These are phyloP conservation scores for Rugonectria rugulosa DNA, from an alignment of 2,329 filamentous ascomycete species.

Conservation along the genomic window DNA sequence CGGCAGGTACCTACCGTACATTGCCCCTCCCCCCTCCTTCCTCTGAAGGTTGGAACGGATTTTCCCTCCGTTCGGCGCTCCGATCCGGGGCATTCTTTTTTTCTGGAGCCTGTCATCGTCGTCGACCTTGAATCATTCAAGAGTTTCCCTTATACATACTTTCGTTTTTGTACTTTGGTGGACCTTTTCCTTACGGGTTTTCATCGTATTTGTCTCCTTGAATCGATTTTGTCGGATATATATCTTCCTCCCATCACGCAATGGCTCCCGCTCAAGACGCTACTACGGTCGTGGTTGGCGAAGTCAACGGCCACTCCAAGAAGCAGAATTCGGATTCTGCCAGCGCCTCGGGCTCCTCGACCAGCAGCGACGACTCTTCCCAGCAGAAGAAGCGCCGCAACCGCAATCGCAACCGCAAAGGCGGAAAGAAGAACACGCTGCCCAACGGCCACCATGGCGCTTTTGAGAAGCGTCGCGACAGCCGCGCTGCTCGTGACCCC, in stretches of 20 bases:
- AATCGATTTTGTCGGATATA: background rate
- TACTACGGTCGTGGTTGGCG: background rate
- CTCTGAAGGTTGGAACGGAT: background rate
- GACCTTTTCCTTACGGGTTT: conserved; percentile 9
- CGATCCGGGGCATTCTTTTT: conserved; percentile 31
- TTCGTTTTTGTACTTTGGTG: background rate
- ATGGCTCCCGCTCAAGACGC: conserved; percentile 42
- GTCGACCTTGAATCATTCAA: conserved; percentile 5
- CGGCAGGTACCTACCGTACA: conserved; percentile 3
- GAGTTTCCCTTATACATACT: background rate
- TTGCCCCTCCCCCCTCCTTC: conserved; percentile 26
- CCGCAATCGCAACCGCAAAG: conserved; percentile 38
- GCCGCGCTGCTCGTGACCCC: conserved; percentile 67
- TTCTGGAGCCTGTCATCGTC: conserved; percentile 11
- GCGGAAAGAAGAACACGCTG: conserved; percentile 31
- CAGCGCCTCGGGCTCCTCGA: conserved; percentile 41
- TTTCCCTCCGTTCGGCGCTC: conserved; percentile 33
- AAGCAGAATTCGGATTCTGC: conserved; percentile 40
- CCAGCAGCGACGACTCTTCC: conserved; percentile 40
- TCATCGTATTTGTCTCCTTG: conserved; percentile 1
- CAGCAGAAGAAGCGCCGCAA: conserved; percentile 41
- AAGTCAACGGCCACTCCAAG: conserved; percentile 28
- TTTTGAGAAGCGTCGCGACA: conserved; percentile 56
- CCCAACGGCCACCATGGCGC: conserved; percentile 42
- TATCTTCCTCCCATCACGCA: conserved; percentile 7